Evolutionary conservation across 148 eudicot genomes (phyloP).

Genomic region (Persicaria maculosa): DNA sequence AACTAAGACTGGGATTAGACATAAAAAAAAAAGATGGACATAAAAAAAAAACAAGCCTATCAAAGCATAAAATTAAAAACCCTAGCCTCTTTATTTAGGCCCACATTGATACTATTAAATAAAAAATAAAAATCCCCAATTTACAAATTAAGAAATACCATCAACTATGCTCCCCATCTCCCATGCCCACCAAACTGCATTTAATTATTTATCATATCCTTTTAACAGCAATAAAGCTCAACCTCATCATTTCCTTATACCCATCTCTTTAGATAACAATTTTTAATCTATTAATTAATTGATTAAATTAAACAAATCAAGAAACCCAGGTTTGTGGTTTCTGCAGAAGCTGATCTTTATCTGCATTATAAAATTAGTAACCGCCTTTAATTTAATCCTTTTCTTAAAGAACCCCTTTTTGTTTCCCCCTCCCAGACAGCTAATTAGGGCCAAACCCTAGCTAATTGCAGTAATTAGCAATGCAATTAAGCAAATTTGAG

Average conservation of each 20-base stretch:
- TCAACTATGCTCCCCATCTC: slow-evolving; percentile 7
- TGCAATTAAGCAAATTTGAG: background rate
- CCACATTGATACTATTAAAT: background rate
- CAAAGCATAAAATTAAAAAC: background rate
- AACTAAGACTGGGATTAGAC: background rate
- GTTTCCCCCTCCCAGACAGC: slow-evolving; percentile 45
- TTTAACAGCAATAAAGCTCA: background rate
- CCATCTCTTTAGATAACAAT: background rate
- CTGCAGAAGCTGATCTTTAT: background rate
- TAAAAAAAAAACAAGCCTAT: background rate
- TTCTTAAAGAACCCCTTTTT: slow-evolving; percentile 28
- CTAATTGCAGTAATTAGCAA: background rate
- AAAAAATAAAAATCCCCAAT: background rate
- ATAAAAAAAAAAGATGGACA: background rate
- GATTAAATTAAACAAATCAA: background rate
- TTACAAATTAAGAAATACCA: background rate
- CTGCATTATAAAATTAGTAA: slow-evolving; percentile 15
- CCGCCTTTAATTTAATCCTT: slow-evolving; percentile 15
- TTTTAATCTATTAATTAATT: background rate
- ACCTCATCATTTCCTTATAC: background rate
- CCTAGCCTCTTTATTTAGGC: background rate
- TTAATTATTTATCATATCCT: slow-evolving; percentile 8
- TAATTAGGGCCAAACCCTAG: background rate
- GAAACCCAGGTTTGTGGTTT: background rate
- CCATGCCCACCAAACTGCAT: background rate